Percentiles rank a stretch among this genome's conserved stretches.
Evolutionary conservation across 345 rosid genomes (phyloP).

Genomic region (Physaria fendleri): DNA sequence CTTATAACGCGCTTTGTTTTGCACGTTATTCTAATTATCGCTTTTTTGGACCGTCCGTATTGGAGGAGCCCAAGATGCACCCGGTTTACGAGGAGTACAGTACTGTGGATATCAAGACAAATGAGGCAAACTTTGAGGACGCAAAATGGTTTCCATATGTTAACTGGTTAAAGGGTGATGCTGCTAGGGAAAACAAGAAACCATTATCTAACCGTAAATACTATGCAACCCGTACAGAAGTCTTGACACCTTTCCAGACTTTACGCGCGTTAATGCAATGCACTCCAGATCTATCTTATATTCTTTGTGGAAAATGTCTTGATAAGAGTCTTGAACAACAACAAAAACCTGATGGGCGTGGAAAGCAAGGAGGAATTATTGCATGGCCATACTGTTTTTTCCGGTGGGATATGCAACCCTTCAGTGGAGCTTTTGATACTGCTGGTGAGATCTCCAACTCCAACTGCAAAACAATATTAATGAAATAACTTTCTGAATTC

Average conservation of each 20-base stretch:
- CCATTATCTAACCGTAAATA: background rate
- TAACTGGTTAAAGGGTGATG: background rate
- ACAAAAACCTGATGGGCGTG: background rate
- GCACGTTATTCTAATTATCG: slow-evolving; percentile 17
- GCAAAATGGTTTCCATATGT: background rate
- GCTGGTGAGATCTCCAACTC: background rate
- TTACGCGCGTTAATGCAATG: background rate
- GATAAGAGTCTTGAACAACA: background rate
- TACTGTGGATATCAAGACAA: background rate
- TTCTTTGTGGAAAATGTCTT: background rate
- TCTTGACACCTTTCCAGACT: background rate
- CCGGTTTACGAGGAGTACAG: background rate
- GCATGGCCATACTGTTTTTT: background rate
- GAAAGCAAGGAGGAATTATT: background rate
- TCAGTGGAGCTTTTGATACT: background rate
- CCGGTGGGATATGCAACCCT: background rate
- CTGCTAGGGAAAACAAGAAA: background rate
- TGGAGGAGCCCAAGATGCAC: background rate
- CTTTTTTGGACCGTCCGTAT: background rate
- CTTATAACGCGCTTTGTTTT: slow-evolving; percentile 1
- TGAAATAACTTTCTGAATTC: background rate
- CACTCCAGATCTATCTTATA: background rate
- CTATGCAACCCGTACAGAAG: fast-evolving
- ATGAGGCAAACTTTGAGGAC: background rate
- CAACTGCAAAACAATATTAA: background rate